Evolutionary conservation across 2,329 filamentous ascomycete genomes (phyloP), one percentile per base, ranked within the genome.

Genomic region (Cladophialophora carrionii): DNA sequence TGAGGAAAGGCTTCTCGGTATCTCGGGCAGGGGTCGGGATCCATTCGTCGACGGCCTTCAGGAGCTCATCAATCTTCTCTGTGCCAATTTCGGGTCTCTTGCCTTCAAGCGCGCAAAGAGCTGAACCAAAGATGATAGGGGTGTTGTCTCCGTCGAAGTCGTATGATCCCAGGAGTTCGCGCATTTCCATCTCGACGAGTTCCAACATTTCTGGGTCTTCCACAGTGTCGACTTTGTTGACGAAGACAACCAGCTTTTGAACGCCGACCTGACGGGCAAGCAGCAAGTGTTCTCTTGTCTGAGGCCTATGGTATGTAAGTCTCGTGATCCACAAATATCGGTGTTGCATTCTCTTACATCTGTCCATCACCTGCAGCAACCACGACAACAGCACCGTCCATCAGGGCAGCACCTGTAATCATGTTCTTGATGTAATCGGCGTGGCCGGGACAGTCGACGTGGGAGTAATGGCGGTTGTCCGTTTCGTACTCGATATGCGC

Each of bases 361-460:
- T 99, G 96, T 78, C 95, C 95, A 78, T 99, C 95, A 43, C 92
- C 96, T 73, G 95, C 95, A 73, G 96, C 96, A 74, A 99, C 96
- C 72, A 99, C 95, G 75, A 99, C 97, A 78, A 99, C 94, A 75
- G 95, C 94, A 75, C 95, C 95, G 75, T 99, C 95, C 95, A 99
- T 99, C 85, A 92, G 96, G 75, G 96, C 94, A 70, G 95, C 93
- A 88, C 95, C 95, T 72, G 95, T 99, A 80, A 99, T 99, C 95
- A 99, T 99, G 89, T 99, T 99, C 88, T 99, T 99, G 85, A 99
- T 98, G 86, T 99, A 99, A 92, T 99, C 95, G 82, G 95, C 95
- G 89, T 99, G 95, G 82, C 95, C 95, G 65, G 95, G 95, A 82
- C 95, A 99, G 87, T 99, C 95, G 84, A 99, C 95, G 87, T 99